Evolutionary conservation across 1,284 basidiomycete species (phyloP), one percentile per base, ranked within the genome.

Genomic region (Mycosarcoma mackinlayi): DNA sequence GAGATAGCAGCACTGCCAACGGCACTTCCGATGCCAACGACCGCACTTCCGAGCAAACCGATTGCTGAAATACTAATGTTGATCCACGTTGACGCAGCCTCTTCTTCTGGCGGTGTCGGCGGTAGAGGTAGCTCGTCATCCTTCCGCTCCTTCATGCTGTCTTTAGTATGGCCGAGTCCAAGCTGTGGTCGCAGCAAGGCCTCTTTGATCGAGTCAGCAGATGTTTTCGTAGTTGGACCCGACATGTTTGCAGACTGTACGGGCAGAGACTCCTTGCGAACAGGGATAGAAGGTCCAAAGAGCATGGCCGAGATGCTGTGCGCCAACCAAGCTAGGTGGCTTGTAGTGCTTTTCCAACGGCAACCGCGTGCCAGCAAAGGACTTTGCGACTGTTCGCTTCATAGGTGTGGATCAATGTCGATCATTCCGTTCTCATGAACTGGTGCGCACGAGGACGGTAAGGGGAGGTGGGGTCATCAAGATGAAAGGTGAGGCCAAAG

Each of bases 201-300:
- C 3, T 37, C 49, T 34, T 47, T 57, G n/a, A 40, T 31, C 23
- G 54, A 57, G n/a, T n/a, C n/a, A n/a, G n/a, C n/a, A n/a, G n/a
- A n/a, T n/a, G n/a, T n/a, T n/a, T n/a, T n/a, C n/a, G n/a, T n/a
- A 14, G 18, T 4, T 0, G 48, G 28, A 16, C 8, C 19, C 19
- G 40, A 19, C 1, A 51, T 4, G 4, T 28, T n/a, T 9, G 47
- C 18, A 6, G 40, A 27, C 16, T 6, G 40, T 14, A 51, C n/a
- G 16, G 50, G 55, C 5, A 41, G 45, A 18, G 31, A 19, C 28
- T 66, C 52, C 42, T 66, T 66, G 18, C 38, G 24, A 13, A 55
- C 52, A 3, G 63, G 63, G 3, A 49, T 44, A 27, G 63, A 57
- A 21, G 63, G 57, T 6, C 57, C 63, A 42, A 50, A 66, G 2